Base-by-base conservation (phyloP, 2,329 filamentous ascomycete genomes). In the Cadophora sp. region DNA sequence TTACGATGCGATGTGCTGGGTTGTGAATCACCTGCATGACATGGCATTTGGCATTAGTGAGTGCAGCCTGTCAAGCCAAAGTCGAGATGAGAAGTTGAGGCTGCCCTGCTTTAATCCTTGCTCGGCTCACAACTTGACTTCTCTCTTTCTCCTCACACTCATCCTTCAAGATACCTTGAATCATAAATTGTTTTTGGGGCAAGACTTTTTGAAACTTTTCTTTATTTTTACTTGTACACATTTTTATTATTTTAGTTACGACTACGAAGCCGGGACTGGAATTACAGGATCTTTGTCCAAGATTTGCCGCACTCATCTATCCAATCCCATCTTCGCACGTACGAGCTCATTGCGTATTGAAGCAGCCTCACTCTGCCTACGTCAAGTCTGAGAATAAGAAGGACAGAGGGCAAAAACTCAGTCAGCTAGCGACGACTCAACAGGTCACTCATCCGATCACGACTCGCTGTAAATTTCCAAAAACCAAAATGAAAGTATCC, bases 261-360 rank as follows among this genome's bases (percentile, higher is more conserved):
- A 40, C 34, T 22, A 5, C 22, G 31, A 43, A 2, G 19, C 14
- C 16, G 40, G 40, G 24, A 55, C 51, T 55, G 27, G 56, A 40
- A 26, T 59, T 31, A 16, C 22, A 27, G 37, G 27, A 7, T 48
- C 59, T 22, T 62, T 26, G 29, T 31, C 40, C 26, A 48, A 62
- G 8, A 11, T 34, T 43, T 61, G 58, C 37, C 14, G 37, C 27
- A 29, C 46, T 43, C 29, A 12, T 26, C 24, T 51, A 27, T 37
- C 67, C 62, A 68, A 68, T 65, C 63, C 43, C 22, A 24, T 12
- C 48, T 27, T 22, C 40, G 63, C 67, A 68, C 67, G 67, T 68
- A 63, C 66, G 26, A 55, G 9, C 55, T 60, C 22, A 16, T 24
- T 8, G 50, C 56, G 61, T 68, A 24, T 56, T 40, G 34, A 50